A percentile compares a stretch with the other conserved stretches of the same genome.
Evolutionary conservation across 192 early-diverging fungal species (phyloP).

Genomic region (Pilobolus umbonatus): DNA sequence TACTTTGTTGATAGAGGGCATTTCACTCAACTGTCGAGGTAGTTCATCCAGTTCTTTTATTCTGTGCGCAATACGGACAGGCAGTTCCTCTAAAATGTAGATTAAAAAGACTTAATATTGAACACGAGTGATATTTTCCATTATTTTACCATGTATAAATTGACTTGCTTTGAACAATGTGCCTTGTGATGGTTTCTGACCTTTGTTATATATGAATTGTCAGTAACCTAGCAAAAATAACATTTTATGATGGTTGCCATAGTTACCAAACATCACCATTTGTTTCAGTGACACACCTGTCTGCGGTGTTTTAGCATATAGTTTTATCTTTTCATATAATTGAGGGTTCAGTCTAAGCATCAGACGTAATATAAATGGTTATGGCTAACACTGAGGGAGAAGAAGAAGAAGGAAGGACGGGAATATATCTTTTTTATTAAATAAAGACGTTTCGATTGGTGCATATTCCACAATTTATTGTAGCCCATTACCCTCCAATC

Average conservation of each 20-base stretch:
- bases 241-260: neutral
- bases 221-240: neutral
- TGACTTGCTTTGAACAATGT: conserved; percentile 71
- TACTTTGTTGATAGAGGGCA: conserved; percentile 87
- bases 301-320: conserved; percentile 82
- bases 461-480: neutral
- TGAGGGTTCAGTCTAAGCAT: conserved; percentile 53
- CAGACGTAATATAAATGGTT: neutral
- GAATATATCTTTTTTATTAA: neutral
- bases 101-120: too few relatives aligned
- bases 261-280: conserved; percentile 86
- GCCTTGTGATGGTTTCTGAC: conserved; percentile 69
- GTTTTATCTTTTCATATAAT: conserved; percentile 65
- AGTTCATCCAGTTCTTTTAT: conserved; percentile 92
- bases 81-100: conserved; percentile 69
- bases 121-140: neutral
- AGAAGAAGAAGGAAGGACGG: neutral
- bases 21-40: conserved; percentile 79
- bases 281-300: conserved; percentile 90
- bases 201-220: neutral
- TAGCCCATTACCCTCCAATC: neutral
- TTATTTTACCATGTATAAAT: conserved; percentile 57
- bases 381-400: neutral
- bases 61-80: conserved; percentile 87
- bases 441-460: neutral